A percentile compares a stretch with the other conserved stretches of the same genome.
Conservation (phyloP, 164 flowering plant species). For the Hamamelis virginiana region DNA sequence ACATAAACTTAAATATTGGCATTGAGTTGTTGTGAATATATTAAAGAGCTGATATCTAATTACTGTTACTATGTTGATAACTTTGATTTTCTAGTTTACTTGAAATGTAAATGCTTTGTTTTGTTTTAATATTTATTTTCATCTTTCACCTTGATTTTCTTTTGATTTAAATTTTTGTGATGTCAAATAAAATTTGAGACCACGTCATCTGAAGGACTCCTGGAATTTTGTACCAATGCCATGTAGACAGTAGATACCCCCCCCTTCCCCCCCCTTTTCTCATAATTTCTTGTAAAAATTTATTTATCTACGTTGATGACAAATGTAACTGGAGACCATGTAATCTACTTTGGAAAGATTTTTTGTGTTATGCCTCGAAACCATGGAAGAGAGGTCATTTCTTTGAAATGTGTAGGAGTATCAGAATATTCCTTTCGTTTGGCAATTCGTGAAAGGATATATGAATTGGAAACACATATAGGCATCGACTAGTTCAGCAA, state of each 20-base stretch:
- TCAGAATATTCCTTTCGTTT: too few relatives aligned
- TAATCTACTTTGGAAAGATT: too few relatives aligned
- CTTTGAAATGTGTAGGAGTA: too few relatives aligned
- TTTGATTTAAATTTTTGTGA: neutral
- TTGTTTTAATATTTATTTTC: neutral
- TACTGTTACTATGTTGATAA: neutral
- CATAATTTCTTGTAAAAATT: neutral
- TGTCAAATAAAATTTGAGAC: neutral
- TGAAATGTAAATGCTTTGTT: neutral
- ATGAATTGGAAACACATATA: too few relatives aligned
- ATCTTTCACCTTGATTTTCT: neutral
- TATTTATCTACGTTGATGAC: too few relatives aligned
- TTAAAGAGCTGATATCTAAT: neutral
- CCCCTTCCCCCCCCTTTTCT: neutral
- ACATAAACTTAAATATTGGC: neutral
- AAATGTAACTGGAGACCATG: too few relatives aligned
- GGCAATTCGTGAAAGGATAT: too few relatives aligned
- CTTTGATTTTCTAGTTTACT: neutral
- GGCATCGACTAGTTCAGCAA: too few relatives aligned
- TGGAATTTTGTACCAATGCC: neutral
- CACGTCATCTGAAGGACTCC: neutral
- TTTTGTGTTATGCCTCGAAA: too few relatives aligned
- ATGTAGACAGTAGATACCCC: neutral
- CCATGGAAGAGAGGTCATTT: too few relatives aligned
- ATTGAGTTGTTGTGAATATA: neutral